These are phyloP conservation scores for Nitzschia putrida DNA, from an alignment of 108 stramenopile genomes.

Conservation along the genomic window DNA sequence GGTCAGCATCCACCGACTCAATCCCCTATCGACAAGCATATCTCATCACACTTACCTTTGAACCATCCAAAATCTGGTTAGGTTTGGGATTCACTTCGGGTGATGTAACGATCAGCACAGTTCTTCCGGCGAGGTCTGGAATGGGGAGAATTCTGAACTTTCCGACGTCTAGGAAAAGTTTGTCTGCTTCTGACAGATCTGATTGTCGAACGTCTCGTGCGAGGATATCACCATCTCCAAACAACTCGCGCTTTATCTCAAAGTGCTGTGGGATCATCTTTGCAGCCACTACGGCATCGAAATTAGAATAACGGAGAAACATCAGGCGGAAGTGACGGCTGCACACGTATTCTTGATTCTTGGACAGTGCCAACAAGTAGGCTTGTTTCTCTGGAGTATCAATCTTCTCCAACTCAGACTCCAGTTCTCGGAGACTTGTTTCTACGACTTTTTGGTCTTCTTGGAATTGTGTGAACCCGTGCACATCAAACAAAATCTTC, in stretches of 20 bases:
- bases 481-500: conserved; percentile 28
- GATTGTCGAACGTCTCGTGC: conserved; percentile 5
- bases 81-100: not conserved
- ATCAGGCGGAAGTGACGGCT: conserved; percentile 5
- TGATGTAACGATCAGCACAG: not conserved
- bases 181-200: not conserved
- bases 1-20: not conserved
- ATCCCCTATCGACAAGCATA: not conserved
- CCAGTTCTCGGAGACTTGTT: not conserved
- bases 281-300: conserved; percentile 7
- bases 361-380: conserved; percentile 11
- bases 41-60: not conserved
- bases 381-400: conserved; percentile 2
- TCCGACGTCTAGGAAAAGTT: not conserved
- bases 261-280: not conserved
- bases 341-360: conserved; percentile 3
- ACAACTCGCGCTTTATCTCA: not conserved
- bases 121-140: conserved; percentile 20
- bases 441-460: not conserved
- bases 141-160: not conserved
- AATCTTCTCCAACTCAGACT: conserved; percentile 14
- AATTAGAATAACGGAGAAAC: conserved; percentile 17
- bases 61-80: not conserved
- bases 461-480: conserved; percentile 12
- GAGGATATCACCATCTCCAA: conserved; percentile 4